A percentile compares a stretch with the other conserved stretches of the same genome.
These are phyloP conservation scores for Avena eriantha DNA, from an alignment of 176 grass and related monocot species.

Conservation along the genomic window DNA sequence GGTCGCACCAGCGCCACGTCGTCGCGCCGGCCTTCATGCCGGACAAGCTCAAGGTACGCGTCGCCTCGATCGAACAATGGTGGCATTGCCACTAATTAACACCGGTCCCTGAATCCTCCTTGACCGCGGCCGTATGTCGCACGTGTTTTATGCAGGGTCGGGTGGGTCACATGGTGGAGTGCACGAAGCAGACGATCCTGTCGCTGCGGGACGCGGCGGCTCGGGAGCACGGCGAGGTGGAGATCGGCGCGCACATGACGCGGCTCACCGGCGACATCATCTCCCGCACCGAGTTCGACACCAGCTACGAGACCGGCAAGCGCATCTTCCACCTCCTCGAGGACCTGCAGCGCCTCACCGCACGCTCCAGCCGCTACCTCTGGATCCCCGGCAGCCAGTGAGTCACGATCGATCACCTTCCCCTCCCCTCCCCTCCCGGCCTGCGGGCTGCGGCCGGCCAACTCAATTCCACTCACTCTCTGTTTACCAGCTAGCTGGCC, in stretches of 20 bases:
- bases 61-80: background rate
- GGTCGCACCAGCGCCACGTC: conserved; percentile 94
- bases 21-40: conserved; percentile 96
- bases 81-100: background rate
- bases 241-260: conserved; percentile 77
- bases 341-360: conserved; percentile 68
- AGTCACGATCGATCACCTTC: background rate
- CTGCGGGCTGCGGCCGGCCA: background rate
- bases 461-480: background rate
- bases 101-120: background rate
- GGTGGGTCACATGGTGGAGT: conserved; percentile 82
- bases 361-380: conserved; percentile 73
- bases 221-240: conserved; percentile 52
- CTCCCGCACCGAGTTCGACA: conserved; percentile 83
- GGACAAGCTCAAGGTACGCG: conserved; percentile 82
- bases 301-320: conserved; percentile 80
- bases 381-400: conserved; percentile 91
- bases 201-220: conserved; percentile 45
- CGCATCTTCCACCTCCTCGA: conserved; percentile 77
- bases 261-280: conserved; percentile 89
- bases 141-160: conserved; percentile 49
- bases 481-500: background rate
- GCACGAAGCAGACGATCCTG: conserved; percentile 70
- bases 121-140: background rate
- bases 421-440: too few species aligned